Base-by-base conservation (phyloP, 2,329 filamentous ascomycete species). In the Neofusicoccum kwambonambiense region DNA sequence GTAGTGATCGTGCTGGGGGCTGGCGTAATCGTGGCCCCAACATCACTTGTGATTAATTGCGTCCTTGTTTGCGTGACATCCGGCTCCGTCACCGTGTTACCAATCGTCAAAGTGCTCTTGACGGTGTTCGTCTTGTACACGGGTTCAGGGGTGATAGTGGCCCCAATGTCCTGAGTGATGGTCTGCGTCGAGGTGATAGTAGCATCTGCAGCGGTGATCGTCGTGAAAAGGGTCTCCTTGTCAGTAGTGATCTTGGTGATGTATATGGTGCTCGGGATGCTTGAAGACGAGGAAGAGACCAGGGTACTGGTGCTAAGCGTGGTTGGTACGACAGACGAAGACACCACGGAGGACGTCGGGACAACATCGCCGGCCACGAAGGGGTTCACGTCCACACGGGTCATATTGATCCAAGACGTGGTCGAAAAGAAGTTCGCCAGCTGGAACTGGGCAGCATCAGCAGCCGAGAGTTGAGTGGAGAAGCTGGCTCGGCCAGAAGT, bases 351-450 rank as follows among this genome's bases (percentile, higher is more conserved):
- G 5, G 71, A 69, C 7, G 75, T 69, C 15, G 71, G 71, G 7
- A 73, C 73, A 15, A 72, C 74, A 22, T 71, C 70, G 0, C 73
- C 74, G 11, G 74, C 70, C 2, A 67, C 67, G 63, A 81, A 81
- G 0, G 79, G 79, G 61, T 74, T 71, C 1, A 74, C 72, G 62
- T 74, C 70, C 15, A 81, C 70, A 42, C 74, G 73, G 2, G 75
- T 75, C 63, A 80, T 78, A 65, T 81, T 76, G 67, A 81, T 80
- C 75, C 78, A 81, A 6, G 74, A 72, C 1, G 74, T 80, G 1
- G 71, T 71, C 1, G 73, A 67, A 64, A 81, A 81, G 69, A 81
- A 80, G 65, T 71, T 77, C 6, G 72, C 69, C 39, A 81, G 68
- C 69, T 80, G 72, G 61, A 79, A 81, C 61, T 79, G 73, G 31